Base-by-base conservation (phyloP, 2,329 filamentous ascomycete genomes). In the Penicillium sp. region DNA sequence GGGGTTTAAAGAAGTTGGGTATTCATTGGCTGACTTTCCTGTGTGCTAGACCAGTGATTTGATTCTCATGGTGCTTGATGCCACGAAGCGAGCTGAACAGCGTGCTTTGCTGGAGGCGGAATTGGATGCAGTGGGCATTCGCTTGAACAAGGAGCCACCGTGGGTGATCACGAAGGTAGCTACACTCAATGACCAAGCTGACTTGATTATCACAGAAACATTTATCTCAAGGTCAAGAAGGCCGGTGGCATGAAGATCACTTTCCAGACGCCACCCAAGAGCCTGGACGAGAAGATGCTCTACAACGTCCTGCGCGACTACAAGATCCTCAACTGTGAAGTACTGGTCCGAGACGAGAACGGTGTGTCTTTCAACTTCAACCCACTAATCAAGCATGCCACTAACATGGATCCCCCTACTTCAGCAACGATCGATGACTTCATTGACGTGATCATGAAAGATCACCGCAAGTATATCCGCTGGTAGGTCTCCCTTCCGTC, bases 381-480 rank as follows among this genome's bases (percentile, higher is more conserved):
- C 31, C n/a, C 5, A 35, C 11, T 37, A 5, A 20, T 20, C 6
- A n/a, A 37, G 34, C 17, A 25, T 55, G 31, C 20, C 17, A 61
- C 34, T 55, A 22, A 57, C 57, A 5, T 25, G 35, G 61, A 31
- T 20, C 20, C 1, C 28, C 25, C 62, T 28, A 49, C 28, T 53
- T 2, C 48, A 86, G 92, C 90, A 42, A 98, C 95, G 0, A 92
- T 99, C 38, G 95, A 99, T 79, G 94, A 99, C 78, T 90, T 99
- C 76, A 99, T 99, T 80, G 95, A 99, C 76, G 92, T 97, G 62
- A 97, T 99, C 78, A 98, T 98, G 94, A 96, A 95, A 78, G 92
- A 97, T 74, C 95, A 99, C 82, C 84, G 95, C 73, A 99, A 96
- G 78, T 99, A 99, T 82, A 97, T 99, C 82, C 86, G 86, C 73